Base-by-base conservation (phyloP, 768 basidiomycete species). In the Piloderma croceum region DNA sequence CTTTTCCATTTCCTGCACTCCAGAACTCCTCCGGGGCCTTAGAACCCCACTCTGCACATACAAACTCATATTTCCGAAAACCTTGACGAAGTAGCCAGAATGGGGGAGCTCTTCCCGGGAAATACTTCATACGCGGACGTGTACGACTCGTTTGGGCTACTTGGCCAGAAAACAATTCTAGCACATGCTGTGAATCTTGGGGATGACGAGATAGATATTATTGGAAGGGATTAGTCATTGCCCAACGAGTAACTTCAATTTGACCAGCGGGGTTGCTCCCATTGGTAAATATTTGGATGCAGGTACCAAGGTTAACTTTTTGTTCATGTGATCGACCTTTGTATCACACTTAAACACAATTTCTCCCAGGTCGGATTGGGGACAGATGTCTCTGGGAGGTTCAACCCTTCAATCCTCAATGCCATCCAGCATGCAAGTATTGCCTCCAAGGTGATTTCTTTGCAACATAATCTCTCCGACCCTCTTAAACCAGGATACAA, bases 11-110 rank as follows among this genome's bases (percentile, higher is more conserved):
- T 62, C 66, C 2, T 70, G 67, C 47, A 58, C 68, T 0, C 49
- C 56, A n/a, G 48, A 55, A 3, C 52, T 68, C 7, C 57, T 73
- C 22, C 21, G 35, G 1, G 51, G 49, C 0, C 49, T 73, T 7
- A 63, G 64, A 2, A 60, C 33, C 54, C 58, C 1, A 39, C 47
- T 1, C 49, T 73, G 1, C 56, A 58, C n/a, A 60, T 70, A 18
- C 71, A 73, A 45, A 73, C 71, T 1, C 71, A 73, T 45, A 57
- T 73, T 6, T 54, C 60, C 15, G 71, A 73, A 52, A 73, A 73
- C 48, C 48, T 45, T 1, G 45, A 54, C 6, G 71, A 73, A 47
- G 58, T 70, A 34, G 59, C 54, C 18, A 59, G 59, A 36, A 67
- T 68, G 1, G 54, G 60, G 31, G 51, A 51, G 18, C 53, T 73